These are phyloP conservation scores for Achlya hypogyna DNA, from an alignment of 352 stramenopile genomes.

Conservation along the genomic window DNA sequence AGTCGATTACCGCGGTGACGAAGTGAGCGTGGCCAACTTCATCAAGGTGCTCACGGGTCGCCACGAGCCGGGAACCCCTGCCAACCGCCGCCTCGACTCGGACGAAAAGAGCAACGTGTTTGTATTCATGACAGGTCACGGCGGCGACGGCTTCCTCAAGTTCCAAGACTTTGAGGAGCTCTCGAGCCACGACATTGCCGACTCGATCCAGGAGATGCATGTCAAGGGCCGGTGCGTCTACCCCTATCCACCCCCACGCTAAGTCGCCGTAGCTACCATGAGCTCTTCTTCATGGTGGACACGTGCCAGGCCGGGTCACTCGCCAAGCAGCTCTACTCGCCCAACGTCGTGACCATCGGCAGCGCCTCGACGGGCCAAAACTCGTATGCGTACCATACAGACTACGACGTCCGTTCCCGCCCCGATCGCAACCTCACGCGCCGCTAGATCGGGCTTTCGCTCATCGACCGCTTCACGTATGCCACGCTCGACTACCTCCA, in stretches of 20 bases:
- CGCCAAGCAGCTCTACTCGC: slow-evolving; percentile 69
- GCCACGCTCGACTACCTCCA: slow-evolving; percentile 83
- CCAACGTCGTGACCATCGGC: slow-evolving; percentile 90
- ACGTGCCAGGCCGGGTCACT: slow-evolving; percentile 95
- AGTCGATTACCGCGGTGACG: slow-evolving; percentile 91
- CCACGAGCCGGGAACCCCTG: slow-evolving; percentile 80
- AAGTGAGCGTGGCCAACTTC: slow-evolving; percentile 97
- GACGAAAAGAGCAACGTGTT: slow-evolving; percentile 87
- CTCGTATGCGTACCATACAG: slow-evolving; percentile 90
- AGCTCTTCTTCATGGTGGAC: slow-evolving; percentile 97
- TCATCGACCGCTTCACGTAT: slow-evolving; percentile 88
- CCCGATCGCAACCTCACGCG: slow-evolving; percentile 21
- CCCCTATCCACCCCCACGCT: background rate
- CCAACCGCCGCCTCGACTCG: slow-evolving; percentile 82
- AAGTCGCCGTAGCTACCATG: slow-evolving; percentile 63
- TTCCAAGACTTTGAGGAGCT: slow-evolving; percentile 98
- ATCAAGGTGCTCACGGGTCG: slow-evolving; percentile 88
- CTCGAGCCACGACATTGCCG: slow-evolving; percentile 89
- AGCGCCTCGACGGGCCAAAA: slow-evolving; percentile 89
- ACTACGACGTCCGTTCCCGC: slow-evolving; percentile 41
- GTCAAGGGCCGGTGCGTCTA: slow-evolving; percentile 70
- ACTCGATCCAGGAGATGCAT: slow-evolving; percentile 92
- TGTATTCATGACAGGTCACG: slow-evolving; percentile 89
- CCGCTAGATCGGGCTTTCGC: slow-evolving; percentile 61
- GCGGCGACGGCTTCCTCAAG: slow-evolving; percentile 96